A percentile compares a stretch with the other conserved stretches of the same genome.
Evolutionary conservation across 1,284 basidiomycete species (phyloP).

Genomic region (Cryptococcus hybrid): DNA sequence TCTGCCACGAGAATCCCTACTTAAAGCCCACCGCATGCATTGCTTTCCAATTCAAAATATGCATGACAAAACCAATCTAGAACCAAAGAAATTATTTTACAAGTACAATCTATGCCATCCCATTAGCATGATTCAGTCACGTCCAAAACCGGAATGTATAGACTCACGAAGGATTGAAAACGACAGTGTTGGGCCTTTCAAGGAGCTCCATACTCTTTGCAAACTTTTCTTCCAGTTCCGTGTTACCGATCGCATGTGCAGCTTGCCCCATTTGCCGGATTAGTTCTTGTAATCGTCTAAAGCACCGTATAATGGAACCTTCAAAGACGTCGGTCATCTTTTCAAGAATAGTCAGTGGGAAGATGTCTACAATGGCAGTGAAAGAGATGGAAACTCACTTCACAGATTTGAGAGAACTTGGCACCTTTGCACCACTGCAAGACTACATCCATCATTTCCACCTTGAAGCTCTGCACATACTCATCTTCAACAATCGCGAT

Average conservation of each 20-base stretch:
- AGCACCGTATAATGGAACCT: constrained; percentile 89
- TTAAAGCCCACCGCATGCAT: too few species aligned
- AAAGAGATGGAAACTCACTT: constrained; percentile 57
- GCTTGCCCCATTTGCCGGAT: constrained; percentile 93
- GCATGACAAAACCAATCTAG: too few species aligned
- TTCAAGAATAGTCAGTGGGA: constrained; percentile 4
- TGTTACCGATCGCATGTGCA: constrained; percentile 94
- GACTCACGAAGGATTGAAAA: constrained; percentile 76
- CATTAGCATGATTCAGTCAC: neutral
- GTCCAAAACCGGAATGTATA: too few species aligned
- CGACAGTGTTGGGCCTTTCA: constrained; percentile 87
- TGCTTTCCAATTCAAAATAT: too few species aligned
- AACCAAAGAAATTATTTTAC: constrained; percentile 5
- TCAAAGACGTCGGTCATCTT: constrained; percentile 96
- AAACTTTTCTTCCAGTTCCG: constrained; percentile 88
- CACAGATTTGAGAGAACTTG: constrained; percentile 95
- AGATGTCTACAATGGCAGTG: neutral
- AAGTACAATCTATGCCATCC: constrained; percentile 23
- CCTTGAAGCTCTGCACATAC: constrained; percentile 94
- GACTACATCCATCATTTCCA: constrained; percentile 97
- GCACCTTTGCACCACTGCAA: constrained; percentile 96
- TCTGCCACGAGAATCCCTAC: too few species aligned
- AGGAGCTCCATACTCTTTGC: constrained; percentile 83
- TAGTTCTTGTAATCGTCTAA: constrained; percentile 89
- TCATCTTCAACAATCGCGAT: constrained; percentile 87